phyloP scores from a whole-genome alignment of 305 asterid species.

The Nicotiana rustica region DNA sequence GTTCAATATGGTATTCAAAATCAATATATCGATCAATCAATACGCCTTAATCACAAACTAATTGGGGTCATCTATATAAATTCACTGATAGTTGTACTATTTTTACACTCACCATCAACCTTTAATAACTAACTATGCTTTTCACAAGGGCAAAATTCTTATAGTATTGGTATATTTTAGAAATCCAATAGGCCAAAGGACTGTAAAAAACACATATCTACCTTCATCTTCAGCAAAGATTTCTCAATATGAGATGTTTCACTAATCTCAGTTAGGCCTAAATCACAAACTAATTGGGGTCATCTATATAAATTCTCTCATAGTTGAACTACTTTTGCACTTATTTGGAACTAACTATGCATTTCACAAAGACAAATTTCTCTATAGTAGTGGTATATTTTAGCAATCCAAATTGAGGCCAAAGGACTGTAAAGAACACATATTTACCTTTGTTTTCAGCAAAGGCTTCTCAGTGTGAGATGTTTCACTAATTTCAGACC shows the following conservation, averaged over 20 bases:
- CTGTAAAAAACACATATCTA: neutral
- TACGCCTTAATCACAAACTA: neutral
- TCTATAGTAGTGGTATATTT: neutral
- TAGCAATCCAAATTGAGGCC: neutral
- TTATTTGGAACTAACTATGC: neutral
- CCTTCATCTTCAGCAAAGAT: constrained; percentile 62
- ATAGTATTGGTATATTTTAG: neutral
- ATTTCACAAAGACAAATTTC: neutral
- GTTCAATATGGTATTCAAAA: constrained; percentile 14
- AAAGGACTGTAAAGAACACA: neutral
- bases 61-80: neutral
- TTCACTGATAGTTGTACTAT: neutral
- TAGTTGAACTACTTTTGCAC: neutral
- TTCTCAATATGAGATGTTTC: constrained; percentile 61
- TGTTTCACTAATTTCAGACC: constrained; percentile 57
- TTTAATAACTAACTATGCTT: neutral
- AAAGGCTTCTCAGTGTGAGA: constrained; percentile 67
- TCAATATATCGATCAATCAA: neutral
- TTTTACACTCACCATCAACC: neutral
- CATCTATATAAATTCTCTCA: neutral
- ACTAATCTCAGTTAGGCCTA: constrained; percentile 43
- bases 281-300: neutral
- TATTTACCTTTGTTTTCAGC: constrained; percentile 50
- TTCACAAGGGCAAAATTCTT: neutral
- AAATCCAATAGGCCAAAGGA: too few species aligned